Conservation (phyloP, 163 green algal species). For the Scenedesmus sp. region DNA sequence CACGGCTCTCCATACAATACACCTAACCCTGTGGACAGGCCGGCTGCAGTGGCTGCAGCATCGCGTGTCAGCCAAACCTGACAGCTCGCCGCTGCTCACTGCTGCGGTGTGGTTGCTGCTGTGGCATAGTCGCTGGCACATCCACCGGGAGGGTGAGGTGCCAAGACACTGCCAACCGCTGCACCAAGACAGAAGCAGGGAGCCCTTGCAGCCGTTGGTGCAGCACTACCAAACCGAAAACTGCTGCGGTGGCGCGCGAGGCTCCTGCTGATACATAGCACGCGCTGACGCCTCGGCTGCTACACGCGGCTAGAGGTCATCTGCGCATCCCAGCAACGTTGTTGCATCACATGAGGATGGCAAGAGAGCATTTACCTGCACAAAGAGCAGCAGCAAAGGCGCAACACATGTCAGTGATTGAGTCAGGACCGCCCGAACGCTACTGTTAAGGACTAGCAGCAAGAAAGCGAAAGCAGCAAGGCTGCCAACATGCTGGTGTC, state of each 20-base stretch:
- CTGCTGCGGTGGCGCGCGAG: not conserved
- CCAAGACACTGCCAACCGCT: not conserved
- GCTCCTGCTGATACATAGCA: slow-evolving; percentile 1
- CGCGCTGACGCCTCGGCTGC: not conserved
- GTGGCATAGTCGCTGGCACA: not conserved
- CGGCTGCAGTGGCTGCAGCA: not conserved
- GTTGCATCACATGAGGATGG: not conserved
- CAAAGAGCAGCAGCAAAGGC: not conserved
- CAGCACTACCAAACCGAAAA: not conserved
- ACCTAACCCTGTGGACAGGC: not conserved
- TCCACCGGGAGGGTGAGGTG: not conserved
- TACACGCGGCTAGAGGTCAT: not conserved
- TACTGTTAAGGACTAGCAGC: not conserved
- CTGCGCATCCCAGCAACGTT: not conserved
- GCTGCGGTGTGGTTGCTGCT: not conserved
- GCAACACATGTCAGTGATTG: no score
- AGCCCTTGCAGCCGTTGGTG: not conserved
- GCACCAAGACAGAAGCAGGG: not conserved
- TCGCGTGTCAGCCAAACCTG: not conserved
- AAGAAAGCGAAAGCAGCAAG: no score
- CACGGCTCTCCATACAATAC: not conserved
- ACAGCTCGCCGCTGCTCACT: not conserved
- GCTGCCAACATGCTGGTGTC: no score
- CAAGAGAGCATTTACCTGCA: not conserved
- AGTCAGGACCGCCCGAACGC: no score